Conservation (phyloP, 139 green algal genomes). For the Astrephomene gubernaculifera region DNA sequence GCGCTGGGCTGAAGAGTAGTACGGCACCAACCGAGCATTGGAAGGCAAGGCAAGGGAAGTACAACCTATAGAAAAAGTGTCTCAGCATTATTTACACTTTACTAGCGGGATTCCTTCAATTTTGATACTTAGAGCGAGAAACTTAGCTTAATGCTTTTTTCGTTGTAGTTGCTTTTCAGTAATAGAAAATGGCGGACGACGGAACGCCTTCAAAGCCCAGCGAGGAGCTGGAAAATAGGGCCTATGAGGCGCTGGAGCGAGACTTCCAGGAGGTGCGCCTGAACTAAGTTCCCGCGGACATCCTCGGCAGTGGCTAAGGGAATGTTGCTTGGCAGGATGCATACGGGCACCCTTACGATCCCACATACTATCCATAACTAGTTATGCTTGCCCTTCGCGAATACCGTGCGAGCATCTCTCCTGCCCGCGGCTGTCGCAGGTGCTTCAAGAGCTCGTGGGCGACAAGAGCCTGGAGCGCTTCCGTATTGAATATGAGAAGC, state of each 20-base stretch:
- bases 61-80: too few species aligned
- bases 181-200: constrained; percentile 34
- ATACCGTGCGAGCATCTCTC: neutral
- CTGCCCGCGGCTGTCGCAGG: constrained; percentile 58
- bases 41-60: too few species aligned
- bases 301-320: neutral
- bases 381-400: neutral
- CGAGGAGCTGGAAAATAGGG: constrained; percentile 46
- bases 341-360: too few species aligned
- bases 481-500: constrained; percentile 91
- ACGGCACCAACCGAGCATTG: too few species aligned
- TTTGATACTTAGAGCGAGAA: too few species aligned
- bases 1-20: too few species aligned
- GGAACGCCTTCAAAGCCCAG: neutral
- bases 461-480: constrained; percentile 87
- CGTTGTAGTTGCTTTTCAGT: constrained; percentile 13
- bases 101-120: too few species aligned
- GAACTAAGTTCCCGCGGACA: constrained; percentile 35
- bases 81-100: too few species aligned
- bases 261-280: constrained; percentile 73
- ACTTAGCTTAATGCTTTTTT: too few species aligned
- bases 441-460: constrained; percentile 82
- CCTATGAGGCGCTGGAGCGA: constrained; percentile 68
- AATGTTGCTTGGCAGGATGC: neutral
- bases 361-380: too few species aligned